A percentile compares a stretch with the other conserved stretches of the same genome.
These are phyloP conservation scores for Biscutella laevigata DNA, from an alignment of 441 rosid species.

Conservation along the genomic window DNA sequence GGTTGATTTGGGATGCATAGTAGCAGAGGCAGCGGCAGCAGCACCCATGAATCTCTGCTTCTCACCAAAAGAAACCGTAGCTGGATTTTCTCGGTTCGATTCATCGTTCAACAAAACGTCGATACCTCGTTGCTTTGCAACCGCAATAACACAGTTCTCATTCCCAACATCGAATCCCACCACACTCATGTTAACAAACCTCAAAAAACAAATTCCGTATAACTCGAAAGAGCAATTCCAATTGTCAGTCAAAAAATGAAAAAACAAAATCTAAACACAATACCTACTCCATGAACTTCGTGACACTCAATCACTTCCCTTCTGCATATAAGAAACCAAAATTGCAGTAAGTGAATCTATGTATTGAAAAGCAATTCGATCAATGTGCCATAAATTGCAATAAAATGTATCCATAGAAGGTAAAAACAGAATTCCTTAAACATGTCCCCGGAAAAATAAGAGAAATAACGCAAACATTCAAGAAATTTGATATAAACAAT, in stretches of 20 bases:
- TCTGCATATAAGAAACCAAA: slow-evolving; percentile 10
- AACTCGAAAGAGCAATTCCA: too few species aligned
- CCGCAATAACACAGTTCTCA: slow-evolving; percentile 76
- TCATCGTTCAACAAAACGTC: slow-evolving; percentile 88
- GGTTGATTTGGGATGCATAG: slow-evolving; percentile 75
- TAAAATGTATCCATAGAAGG: background rate
- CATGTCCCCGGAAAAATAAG: background rate
- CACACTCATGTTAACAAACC: slow-evolving; percentile 52
- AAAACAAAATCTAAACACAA: background rate
- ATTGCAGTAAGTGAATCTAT: background rate
- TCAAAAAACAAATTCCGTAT: background rate
- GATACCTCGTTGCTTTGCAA: slow-evolving; percentile 71
- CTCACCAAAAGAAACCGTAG: slow-evolving; percentile 80
- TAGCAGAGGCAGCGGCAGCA: slow-evolving; percentile 79
- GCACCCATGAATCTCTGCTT: slow-evolving; percentile 85
- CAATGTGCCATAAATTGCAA: background rate
- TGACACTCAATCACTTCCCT: background rate
- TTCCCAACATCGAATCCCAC: slow-evolving; percentile 90
- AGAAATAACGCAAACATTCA: background rate
- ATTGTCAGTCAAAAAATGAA: too few species aligned
- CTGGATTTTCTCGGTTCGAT: slow-evolving; percentile 78
- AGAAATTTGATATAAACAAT: slow-evolving; percentile 12
- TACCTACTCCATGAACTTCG: slow-evolving; percentile 7
- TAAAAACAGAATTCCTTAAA: background rate
- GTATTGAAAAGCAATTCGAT: background rate